Conservation (phyloP, 1,284 basidiomycete genomes). For the Pisolithus thermaeus region DNA sequence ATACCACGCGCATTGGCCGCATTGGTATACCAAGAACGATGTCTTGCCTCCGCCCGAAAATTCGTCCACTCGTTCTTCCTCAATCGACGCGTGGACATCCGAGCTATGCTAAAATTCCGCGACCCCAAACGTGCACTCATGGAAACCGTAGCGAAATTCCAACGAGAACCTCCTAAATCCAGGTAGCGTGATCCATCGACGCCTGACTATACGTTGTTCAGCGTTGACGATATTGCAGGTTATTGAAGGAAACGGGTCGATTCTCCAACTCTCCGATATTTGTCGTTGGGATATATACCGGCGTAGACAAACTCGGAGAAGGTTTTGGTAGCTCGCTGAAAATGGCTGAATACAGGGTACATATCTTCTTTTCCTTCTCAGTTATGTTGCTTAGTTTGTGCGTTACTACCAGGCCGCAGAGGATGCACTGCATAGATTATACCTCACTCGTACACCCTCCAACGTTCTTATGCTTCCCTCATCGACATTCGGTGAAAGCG, state of each 20-base stretch:
- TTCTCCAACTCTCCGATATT: constrained; percentile 87
- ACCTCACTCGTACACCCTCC: constrained; percentile 45
- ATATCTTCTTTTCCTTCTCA: background rate
- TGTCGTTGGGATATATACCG: constrained; percentile 91
- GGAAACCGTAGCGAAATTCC: constrained; percentile 74
- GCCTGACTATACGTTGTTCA: background rate
- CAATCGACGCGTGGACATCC: constrained; percentile 75
- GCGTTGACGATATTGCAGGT: constrained; percentile 34
- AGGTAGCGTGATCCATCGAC: constrained; percentile 40
- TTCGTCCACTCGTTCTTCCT: constrained; percentile 88
- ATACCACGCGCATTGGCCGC: constrained; percentile 72
- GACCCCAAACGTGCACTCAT: constrained; percentile 80
- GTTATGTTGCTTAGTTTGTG: background rate
- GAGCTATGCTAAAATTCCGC: constrained; percentile 82
- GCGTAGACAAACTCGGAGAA: constrained; percentile 86
- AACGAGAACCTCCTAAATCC: constrained; percentile 68
- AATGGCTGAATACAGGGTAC: constrained; percentile 82
- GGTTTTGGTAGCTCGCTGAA: constrained; percentile 89
- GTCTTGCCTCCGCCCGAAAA: constrained; percentile 70
- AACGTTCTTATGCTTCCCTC: constrained; percentile 23
- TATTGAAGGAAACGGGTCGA: constrained; percentile 91
- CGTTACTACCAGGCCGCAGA: constrained; percentile 62
- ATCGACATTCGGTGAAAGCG: constrained; percentile 41
- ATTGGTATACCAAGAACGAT: constrained; percentile 74
- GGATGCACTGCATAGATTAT: constrained; percentile 76